phyloP scores from a whole-genome alignment of 345 rosid species.

The Boechera stricta region DNA sequence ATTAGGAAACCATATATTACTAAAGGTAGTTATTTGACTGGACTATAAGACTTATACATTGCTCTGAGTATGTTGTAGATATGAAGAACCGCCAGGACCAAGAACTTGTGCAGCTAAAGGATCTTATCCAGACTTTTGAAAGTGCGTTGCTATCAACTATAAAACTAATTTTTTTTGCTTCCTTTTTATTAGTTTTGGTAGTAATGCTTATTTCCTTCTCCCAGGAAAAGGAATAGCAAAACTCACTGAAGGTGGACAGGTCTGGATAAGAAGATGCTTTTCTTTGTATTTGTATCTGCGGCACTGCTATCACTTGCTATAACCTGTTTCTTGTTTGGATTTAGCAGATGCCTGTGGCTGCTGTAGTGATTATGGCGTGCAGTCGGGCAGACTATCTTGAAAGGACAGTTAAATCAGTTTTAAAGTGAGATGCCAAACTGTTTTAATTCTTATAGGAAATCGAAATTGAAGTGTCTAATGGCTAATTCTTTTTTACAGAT shows the following conservation, averaged over 20 bases:
- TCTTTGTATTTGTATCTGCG: constrained; percentile 17
- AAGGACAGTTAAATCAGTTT: constrained; percentile 77
- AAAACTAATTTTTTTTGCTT: neutral
- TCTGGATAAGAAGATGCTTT: constrained; percentile 33
- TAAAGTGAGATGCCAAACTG: constrained; percentile 58
- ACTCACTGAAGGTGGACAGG: constrained; percentile 63
- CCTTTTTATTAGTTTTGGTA: constrained; percentile 11
- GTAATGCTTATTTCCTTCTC: constrained; percentile 41
- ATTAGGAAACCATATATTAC: neutral
- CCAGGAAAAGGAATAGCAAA: constrained; percentile 75
- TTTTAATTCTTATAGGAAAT: neutral
- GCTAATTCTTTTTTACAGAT: constrained; percentile 53
- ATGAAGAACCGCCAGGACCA: constrained; percentile 61
- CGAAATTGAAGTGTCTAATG: constrained; percentile 17
- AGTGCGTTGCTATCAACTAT: constrained; percentile 52
- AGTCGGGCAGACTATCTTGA: constrained; percentile 96
- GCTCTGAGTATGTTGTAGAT: constrained; percentile 50
- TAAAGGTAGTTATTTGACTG: neutral
- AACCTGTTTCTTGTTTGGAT: constrained; percentile 40
- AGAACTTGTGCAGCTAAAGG: constrained; percentile 69
- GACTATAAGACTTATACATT: neutral
- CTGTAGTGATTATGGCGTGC: constrained; percentile 99
- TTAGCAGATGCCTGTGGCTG: constrained; percentile 76
- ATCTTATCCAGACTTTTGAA: constrained; percentile 70
- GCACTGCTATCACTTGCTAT: constrained; percentile 10